Conservation (phyloP, 495 filamentous ascomycete species). For the Platismatia glauca region DNA sequence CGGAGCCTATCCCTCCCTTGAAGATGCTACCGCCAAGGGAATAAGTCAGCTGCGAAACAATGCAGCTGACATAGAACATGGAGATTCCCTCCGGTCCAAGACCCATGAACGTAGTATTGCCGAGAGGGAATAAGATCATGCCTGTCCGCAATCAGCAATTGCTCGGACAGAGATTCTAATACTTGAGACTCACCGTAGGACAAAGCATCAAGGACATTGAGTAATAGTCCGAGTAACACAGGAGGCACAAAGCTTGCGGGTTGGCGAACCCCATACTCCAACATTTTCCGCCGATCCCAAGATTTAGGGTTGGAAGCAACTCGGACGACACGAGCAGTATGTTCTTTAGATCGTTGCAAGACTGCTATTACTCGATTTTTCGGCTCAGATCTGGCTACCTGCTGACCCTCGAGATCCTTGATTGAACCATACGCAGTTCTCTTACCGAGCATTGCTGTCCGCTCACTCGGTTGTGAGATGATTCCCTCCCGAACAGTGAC, state of each 20-base stretch:
- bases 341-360: conserved; percentile 22
- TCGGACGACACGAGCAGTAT: conserved; percentile 18
- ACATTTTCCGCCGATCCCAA: conserved; percentile 61
- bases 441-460: conserved; percentile 28
- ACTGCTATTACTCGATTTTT: conserved; percentile 23
- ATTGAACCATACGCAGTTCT: conserved; percentile 23
- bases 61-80: conserved; percentile 97
- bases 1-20: conserved; percentile 87
- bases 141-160: conserved; percentile 34
- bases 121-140: conserved; percentile 92
- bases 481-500: conserved; percentile 22
- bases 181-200: conserved; percentile 65
- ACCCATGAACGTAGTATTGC: conserved; percentile 68
- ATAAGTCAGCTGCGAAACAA: conserved; percentile 88
- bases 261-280: conserved; percentile 53
- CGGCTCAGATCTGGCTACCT: conserved; percentile 8
- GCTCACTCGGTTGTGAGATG: conserved; percentile 27
- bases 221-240: conserved; percentile 75
- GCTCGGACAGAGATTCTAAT: not conserved
- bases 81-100: conserved; percentile 90
- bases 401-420: conserved; percentile 30
- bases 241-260: conserved; percentile 67
- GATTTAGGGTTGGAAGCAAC: conserved; percentile 47
- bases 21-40: conserved; percentile 79
- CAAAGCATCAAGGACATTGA: conserved; percentile 89